Evolutionary conservation across 176 grass and related monocot genomes (phyloP).

Genomic region (Aegilops sharonensis): DNA sequence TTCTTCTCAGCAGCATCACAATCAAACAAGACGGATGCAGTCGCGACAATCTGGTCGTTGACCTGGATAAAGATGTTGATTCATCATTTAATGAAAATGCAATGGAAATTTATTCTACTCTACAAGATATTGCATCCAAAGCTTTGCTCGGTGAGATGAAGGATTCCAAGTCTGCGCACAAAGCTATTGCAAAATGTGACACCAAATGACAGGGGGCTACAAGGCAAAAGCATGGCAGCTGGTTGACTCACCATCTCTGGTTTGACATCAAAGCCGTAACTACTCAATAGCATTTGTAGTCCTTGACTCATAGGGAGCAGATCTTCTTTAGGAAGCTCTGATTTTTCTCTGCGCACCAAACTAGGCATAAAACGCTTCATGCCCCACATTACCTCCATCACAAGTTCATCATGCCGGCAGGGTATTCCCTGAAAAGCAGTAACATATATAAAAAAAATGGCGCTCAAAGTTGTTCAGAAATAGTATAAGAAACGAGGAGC

Average conservation of each 20-base stretch:
- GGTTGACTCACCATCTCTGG: conserved; percentile 21
- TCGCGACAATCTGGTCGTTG: not conserved
- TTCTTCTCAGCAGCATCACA: not conserved
- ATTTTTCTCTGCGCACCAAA: not conserved
- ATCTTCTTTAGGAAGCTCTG: not conserved
- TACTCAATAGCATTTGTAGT: not conserved
- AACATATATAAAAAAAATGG: not conserved
- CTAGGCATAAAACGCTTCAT: not conserved
- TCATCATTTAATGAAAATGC: not conserved
- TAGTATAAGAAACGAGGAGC: not conserved
- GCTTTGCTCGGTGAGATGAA: not conserved
- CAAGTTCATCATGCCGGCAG: not conserved
- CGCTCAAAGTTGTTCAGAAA: not conserved
- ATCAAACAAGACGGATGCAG: not conserved
- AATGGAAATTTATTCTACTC: not conserved
- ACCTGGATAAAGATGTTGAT: not conserved
- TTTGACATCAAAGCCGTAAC: conserved; percentile 20
- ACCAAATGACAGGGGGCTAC: not conserved
- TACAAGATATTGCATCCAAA: not conserved
- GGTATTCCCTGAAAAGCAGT: not conserved
- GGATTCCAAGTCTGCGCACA: not conserved
- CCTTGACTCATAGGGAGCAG: not conserved
- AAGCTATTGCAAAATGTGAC: too few relatives aligned
- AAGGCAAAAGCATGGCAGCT: not conserved
- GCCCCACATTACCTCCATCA: conserved; percentile 5